Evolutionary conservation across 1,284 basidiomycete species (phyloP).

Genomic region (Cutaneotrichosporon arboriforme): DNA sequence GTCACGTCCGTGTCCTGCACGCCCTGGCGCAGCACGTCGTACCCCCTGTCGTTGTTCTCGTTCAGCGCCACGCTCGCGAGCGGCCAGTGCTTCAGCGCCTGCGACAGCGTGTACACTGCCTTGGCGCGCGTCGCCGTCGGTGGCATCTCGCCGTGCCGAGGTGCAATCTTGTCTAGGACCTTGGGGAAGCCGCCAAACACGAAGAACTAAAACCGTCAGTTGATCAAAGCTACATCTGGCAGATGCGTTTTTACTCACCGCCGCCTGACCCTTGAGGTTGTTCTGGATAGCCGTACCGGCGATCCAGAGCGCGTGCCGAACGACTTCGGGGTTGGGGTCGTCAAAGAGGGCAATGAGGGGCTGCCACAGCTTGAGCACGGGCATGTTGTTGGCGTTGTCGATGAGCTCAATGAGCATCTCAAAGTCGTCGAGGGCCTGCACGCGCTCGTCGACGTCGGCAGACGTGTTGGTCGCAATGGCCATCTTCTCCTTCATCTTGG

Average conservation of each 20-base stretch:
- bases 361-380: slow-evolving; percentile 78
- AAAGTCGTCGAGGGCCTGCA: slow-evolving; percentile 82
- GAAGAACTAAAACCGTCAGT: slow-evolving; percentile 57
- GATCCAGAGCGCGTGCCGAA: slow-evolving; percentile 78
- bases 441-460: slow-evolving; percentile 60
- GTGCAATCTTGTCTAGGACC: slow-evolving; percentile 62
- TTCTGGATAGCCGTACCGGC: slow-evolving; percentile 92
- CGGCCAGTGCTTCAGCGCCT: slow-evolving; percentile 66
- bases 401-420: slow-evolving; percentile 95
- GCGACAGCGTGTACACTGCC: slow-evolving; percentile 80
- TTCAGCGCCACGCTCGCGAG: slow-evolving; percentile 24
- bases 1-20: slow-evolving; percentile 65
- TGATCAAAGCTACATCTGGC: not conserved
- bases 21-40: slow-evolving; percentile 25
- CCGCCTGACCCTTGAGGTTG: slow-evolving; percentile 81
- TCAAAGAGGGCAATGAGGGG: slow-evolving; percentile 66
- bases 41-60: slow-evolving; percentile 21
- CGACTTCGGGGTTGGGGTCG: slow-evolving; percentile 59
- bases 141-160: slow-evolving; percentile 1
- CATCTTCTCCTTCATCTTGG: slow-evolving; percentile 81
- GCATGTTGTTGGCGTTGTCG: slow-evolving; percentile 92
- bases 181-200: slow-evolving; percentile 62
- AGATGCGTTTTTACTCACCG: slow-evolving; percentile 66
- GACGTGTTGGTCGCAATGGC: slow-evolving; percentile 62
- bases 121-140: slow-evolving; percentile 57